phyloP scores from a whole-genome alignment of 208 protist species.

The Balamuthia mandrillaris region DNA sequence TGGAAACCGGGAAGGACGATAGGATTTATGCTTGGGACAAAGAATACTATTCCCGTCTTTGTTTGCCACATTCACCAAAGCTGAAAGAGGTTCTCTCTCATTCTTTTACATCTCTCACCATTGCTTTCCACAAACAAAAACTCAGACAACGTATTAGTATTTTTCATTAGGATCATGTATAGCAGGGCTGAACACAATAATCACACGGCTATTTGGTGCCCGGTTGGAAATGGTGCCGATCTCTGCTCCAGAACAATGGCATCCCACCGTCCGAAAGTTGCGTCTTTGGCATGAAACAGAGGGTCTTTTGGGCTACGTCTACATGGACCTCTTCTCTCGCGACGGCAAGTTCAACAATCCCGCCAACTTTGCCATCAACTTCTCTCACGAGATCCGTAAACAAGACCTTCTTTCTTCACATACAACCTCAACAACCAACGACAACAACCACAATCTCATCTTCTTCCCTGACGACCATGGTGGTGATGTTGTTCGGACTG shows the following conservation, averaged over 20 bases:
- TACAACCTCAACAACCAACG: background rate
- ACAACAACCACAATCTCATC: background rate
- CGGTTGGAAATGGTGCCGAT: background rate
- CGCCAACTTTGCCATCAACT: slow-evolving; percentile 20
- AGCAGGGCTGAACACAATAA: background rate
- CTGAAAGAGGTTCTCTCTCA: background rate
- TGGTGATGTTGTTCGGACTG: background rate
- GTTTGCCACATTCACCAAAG: background rate
- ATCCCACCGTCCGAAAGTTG: slow-evolving; percentile 3
- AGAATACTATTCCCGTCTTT: background rate
- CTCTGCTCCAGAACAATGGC: background rate
- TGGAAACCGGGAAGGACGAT: background rate
- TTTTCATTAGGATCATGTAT: slow-evolving; percentile 13
- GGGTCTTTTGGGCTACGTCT: background rate
- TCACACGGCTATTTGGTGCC: background rate
- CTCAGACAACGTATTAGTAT: background rate
- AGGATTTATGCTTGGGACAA: background rate
- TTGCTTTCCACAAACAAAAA: background rate
- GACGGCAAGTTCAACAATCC: background rate
- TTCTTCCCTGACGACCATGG: background rate
- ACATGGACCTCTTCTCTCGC: slow-evolving; percentile 4
- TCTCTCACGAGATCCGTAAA: background rate
- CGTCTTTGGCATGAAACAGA: background rate
- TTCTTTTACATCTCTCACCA: background rate
- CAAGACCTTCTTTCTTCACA: background rate